Conservation (phyloP, 371 early-diverging fungal genomes). For the Mortierella sp. region DNA sequence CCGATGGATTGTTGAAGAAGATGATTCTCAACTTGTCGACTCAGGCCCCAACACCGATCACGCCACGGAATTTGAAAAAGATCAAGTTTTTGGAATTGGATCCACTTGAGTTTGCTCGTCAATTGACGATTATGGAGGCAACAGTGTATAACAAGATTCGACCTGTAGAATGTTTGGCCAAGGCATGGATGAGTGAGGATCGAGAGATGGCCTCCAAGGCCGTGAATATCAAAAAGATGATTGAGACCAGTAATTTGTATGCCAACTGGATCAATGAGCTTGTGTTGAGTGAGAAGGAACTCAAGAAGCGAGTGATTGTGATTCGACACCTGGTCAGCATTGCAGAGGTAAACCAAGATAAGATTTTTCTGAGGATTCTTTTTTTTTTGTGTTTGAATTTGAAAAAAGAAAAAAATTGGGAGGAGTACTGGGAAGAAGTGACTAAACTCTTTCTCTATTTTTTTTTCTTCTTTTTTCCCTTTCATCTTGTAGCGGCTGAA, state of each 20-base stretch:
- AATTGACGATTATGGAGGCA: constrained; percentile 90
- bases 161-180: constrained; percentile 87
- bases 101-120: constrained; percentile 93
- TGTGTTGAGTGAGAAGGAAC: constrained; percentile 82
- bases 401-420: neutral
- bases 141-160: constrained; percentile 82
- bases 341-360: constrained; percentile 71
- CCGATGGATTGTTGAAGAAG: constrained; percentile 64
- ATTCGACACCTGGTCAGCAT: constrained; percentile 87
- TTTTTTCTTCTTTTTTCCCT: constrained; percentile 26
- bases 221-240: constrained; percentile 79
- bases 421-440: neutral
- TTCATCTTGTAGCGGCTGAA: constrained; percentile 44
- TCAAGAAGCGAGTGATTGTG: constrained; percentile 77
- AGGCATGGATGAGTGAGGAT: constrained; percentile 87
- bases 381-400: constrained; percentile 15
- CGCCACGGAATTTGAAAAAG: constrained; percentile 72
- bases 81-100: constrained; percentile 86
- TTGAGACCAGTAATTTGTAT: constrained; percentile 75
- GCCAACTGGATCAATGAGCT: constrained; percentile 91
- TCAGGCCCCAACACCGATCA: constrained; percentile 72
- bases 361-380: neutral
- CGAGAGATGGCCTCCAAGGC: constrained; percentile 64
- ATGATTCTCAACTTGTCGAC: constrained; percentile 70
- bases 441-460: constrained; percentile 42